phyloP scores from a whole-genome alignment of 176 grass and related monocot species.

The Lolium rigidum region DNA sequence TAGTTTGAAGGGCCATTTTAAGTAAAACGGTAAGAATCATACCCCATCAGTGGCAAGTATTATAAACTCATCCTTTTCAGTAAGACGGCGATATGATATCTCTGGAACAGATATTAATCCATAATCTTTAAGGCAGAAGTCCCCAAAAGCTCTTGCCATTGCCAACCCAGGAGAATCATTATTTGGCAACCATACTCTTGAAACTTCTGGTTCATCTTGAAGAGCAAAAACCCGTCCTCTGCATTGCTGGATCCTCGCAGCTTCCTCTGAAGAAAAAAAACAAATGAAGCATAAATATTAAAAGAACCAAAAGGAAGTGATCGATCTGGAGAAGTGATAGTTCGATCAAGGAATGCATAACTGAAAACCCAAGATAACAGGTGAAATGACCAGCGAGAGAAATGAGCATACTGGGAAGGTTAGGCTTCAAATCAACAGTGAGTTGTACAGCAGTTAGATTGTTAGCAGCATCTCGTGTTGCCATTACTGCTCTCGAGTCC shows the following conservation, averaged over 20 bases:
- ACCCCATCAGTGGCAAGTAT: constrained; percentile 97
- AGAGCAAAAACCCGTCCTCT: constrained; percentile 95
- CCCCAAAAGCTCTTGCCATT: constrained; percentile 99
- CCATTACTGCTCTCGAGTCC: constrained; percentile 98
- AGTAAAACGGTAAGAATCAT: constrained; percentile 44
- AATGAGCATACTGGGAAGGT: constrained; percentile 86
- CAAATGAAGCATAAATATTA: constrained; percentile 34
- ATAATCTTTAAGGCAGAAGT: constrained; percentile 99
- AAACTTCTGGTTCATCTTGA: constrained; percentile 98
- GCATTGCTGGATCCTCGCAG: constrained; percentile 90
- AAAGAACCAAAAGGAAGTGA: constrained; percentile 27
- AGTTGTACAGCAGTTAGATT: constrained; percentile 94
- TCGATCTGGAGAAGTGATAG: constrained; percentile 29
- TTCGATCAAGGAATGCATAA: not conserved
- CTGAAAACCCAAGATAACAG: constrained; percentile 7
- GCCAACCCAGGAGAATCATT: constrained; percentile 93
- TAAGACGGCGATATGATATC: constrained; percentile 82
- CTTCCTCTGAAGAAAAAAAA: constrained; percentile 73
- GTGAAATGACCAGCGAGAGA: constrained; percentile 12
- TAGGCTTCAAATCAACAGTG: constrained; percentile 98
- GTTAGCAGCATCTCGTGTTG: constrained; percentile 75
- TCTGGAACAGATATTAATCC: constrained; percentile 99
- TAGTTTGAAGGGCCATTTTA: constrained; percentile 23
- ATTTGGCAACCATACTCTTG: constrained; percentile 97
- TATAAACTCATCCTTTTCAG: constrained; percentile 87